These are phyloP conservation scores for Capsella rubella DNA, from an alignment of 441 rosid genomes.

Conservation along the genomic window DNA sequence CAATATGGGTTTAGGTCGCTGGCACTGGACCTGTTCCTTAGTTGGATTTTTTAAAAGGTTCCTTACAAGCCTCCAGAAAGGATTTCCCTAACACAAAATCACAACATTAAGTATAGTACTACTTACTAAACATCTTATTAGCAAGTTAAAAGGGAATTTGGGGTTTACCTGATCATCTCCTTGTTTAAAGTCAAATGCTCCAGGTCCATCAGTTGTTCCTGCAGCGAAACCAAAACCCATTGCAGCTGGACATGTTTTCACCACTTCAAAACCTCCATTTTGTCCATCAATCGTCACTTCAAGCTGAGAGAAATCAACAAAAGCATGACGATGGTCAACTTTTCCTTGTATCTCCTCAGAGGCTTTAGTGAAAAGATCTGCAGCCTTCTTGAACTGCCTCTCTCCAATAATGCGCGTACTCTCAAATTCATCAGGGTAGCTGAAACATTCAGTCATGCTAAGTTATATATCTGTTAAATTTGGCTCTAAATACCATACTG, in stretches of 20 bases:
- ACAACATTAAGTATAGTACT: not conserved
- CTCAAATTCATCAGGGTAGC: constrained; percentile 91
- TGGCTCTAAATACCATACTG: not conserved
- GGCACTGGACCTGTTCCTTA: constrained; percentile 15
- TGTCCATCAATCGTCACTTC: constrained; percentile 53
- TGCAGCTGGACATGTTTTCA: constrained; percentile 91
- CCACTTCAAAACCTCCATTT: constrained; percentile 67
- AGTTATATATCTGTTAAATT: not conserved
- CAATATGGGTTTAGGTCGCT: constrained; percentile 85
- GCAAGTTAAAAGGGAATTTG: not conserved
- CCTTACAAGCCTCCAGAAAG: constrained; percentile 86
- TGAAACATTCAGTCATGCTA: constrained; percentile 34
- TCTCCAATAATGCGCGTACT: constrained; percentile 91
- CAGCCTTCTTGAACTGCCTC: constrained; percentile 81
- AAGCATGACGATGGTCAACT: constrained; percentile 77
- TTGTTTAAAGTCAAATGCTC: constrained; percentile 96
- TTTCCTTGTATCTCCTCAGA: constrained; percentile 73
- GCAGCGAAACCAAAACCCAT: constrained; percentile 98
- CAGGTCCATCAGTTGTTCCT: constrained; percentile 98
- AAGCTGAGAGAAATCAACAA: constrained; percentile 78
- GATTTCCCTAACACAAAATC: constrained; percentile 69
- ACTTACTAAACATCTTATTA: not conserved
- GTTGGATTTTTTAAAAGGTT: constrained; percentile 70
- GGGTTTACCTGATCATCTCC: constrained; percentile 79
- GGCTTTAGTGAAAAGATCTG: constrained; percentile 77